Evolutionary conservation across 2,329 filamentous ascomycete species (phyloP), one percentile per base, ranked within the genome.

Genomic region (Aquanectria penicillioides): DNA sequence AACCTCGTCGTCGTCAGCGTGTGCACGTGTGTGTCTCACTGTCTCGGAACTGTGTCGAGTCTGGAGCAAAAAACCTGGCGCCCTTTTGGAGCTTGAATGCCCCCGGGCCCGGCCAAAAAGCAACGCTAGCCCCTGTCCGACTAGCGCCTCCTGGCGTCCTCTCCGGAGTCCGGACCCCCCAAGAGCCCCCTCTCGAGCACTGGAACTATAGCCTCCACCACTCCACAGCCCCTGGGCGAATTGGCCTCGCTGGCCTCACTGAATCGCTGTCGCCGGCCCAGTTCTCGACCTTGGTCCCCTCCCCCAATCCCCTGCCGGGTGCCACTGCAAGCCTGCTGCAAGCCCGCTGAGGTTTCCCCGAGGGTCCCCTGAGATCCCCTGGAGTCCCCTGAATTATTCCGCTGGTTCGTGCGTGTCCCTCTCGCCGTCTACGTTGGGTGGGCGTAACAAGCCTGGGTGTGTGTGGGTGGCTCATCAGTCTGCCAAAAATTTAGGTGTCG

Each of bases 361-460:
- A 31, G 46, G 50, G 40, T 54, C 64, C 54, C 57, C 66, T 55
- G 52, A 38, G 28, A n/a, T 53, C 56, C 56, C 55, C 49, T 59
- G 56, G 37, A 61, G 57, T 59, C 59, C 56, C 56, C 60, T 61
- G 66, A 65, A 46, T 53, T 51, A 57, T 44, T 23, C 44, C 43
- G 49, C 40, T 63, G 59, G 65, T 63, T 61, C 65, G 66, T 69
- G 66, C 66, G 62, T 67, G 55, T 67, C 63, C 63, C 65, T 20
- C 38, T 57, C 40, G 43, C 53, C 47, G 54, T 57, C 25, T 46
- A n/a, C 62, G 64, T 69, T 64, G 63, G 65, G 61, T 66, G 63
- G 56, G 66, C 62, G 50, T 66, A 43, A 40, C 20, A 28, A 34
- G n/a, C 41, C 41, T 44, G 46, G 40, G 50, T 40, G 50, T 36